Evolutionary conservation across 768 basidiomycete species (phyloP).

Genomic region (Lactarius psammicola): DNA sequence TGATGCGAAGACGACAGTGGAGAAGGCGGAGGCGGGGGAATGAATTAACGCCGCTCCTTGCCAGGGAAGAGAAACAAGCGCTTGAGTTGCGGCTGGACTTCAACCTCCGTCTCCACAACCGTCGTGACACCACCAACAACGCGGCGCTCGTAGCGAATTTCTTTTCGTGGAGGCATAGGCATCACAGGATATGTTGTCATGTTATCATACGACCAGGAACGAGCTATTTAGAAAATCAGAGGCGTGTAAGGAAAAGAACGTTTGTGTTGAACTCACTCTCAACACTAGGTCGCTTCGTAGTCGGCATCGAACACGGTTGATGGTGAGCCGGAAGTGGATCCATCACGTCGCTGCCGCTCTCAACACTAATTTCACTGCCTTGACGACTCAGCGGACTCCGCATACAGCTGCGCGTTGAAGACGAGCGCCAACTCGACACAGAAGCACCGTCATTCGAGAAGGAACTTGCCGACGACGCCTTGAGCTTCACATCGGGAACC

Average conservation of each 20-base stretch:
- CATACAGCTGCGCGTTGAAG: slow-evolving; percentile 30
- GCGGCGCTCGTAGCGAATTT: slow-evolving; percentile 48
- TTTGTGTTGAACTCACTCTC: slow-evolving; percentile 47
- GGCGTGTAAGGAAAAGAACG: slow-evolving; percentile 1
- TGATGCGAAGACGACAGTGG: slow-evolving; percentile 11
- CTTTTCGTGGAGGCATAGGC: slow-evolving; percentile 47
- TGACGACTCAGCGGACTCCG: slow-evolving; percentile 43
- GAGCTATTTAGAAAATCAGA: slow-evolving; percentile 42
- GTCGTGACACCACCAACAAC: slow-evolving; percentile 51
- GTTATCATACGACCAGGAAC: slow-evolving; percentile 77
- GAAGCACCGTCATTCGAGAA: slow-evolving; percentile 26
- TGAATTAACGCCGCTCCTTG: slow-evolving; percentile 33
- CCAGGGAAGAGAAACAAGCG: slow-evolving; percentile 68
- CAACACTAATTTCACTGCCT: slow-evolving; percentile 42
- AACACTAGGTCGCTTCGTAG: slow-evolving; percentile 42
- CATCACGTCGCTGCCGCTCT: slow-evolving; percentile 34
- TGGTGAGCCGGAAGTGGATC: slow-evolving; percentile 33
- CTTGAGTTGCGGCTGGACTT: slow-evolving; percentile 55
- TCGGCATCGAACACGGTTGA: slow-evolving; percentile 32
- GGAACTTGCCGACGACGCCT: slow-evolving; percentile 38
- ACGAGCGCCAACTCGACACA: slow-evolving; percentile 30
- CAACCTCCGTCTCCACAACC: slow-evolving; percentile 54
- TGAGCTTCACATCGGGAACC: slow-evolving; percentile 46
- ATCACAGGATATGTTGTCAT: slow-evolving; percentile 63
- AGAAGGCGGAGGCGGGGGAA: slow-evolving; percentile 13